These are phyloP conservation scores for Candida germanica DNA, from an alignment of 805 yeast genomes.

Conservation along the genomic window DNA sequence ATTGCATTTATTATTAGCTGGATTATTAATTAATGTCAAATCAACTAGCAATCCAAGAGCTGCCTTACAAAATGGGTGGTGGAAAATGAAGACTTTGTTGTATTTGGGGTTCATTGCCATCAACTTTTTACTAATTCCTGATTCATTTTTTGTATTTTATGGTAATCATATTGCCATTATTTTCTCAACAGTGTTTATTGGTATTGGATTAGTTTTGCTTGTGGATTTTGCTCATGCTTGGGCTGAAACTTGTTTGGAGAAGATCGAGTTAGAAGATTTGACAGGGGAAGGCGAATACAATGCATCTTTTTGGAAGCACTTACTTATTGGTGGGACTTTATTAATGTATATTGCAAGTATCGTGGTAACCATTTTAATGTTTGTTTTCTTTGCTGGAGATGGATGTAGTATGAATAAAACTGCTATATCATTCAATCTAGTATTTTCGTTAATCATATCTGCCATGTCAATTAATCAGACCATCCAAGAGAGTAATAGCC, in stretches of 20 bases:
- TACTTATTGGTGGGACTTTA: slow-evolving; percentile 83
- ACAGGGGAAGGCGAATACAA: slow-evolving; percentile 48
- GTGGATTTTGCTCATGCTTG: slow-evolving; percentile 98
- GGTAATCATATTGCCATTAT: slow-evolving; percentile 87
- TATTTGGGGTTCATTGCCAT: slow-evolving; percentile 56
- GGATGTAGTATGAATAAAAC: slow-evolving; percentile 90
- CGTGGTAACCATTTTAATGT: slow-evolving; percentile 75
- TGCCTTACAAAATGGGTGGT: slow-evolving; percentile 84
- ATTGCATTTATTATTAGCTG: slow-evolving; percentile 70
- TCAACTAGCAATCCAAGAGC: slow-evolving; percentile 78
- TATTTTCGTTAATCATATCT: slow-evolving; percentile 63
- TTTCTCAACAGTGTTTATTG: slow-evolving; percentile 78
- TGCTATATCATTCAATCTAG: slow-evolving; percentile 74
- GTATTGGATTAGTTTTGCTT: slow-evolving; percentile 83
- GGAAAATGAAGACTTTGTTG: slow-evolving; percentile 71
- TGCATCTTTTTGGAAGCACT: slow-evolving; percentile 68
- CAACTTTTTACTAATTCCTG: slow-evolving; percentile 76
- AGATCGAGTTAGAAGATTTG: slow-evolving; percentile 74
- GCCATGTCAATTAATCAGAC: slow-evolving; percentile 72
- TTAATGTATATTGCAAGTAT: slow-evolving; percentile 77
- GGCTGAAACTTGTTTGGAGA: slow-evolving; percentile 94
- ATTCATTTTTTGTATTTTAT: slow-evolving; percentile 80
- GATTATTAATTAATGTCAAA: slow-evolving; percentile 65
- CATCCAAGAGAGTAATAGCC: slow-evolving; percentile 89
- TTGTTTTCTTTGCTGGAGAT: slow-evolving; percentile 70